These are phyloP conservation scores for Hypocreales sp. DNA, from an alignment of 2,329 filamentous ascomycete genomes.

Conservation along the genomic window DNA sequence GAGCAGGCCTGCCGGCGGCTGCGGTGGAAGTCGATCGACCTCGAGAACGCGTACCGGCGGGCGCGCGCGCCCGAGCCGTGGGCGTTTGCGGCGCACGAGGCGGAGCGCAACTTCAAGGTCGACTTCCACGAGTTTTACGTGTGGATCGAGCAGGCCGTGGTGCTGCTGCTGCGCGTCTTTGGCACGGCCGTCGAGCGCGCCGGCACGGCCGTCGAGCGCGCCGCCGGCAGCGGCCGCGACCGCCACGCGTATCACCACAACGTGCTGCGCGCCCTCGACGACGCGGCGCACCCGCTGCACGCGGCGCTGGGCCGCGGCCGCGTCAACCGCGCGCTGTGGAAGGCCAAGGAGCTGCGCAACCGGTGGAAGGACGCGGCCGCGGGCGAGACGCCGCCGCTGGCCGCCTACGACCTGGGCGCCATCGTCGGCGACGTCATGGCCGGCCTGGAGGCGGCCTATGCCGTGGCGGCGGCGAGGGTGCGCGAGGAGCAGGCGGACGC, in stretches of 20 bases:
- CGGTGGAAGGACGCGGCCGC: conserved; percentile 55
- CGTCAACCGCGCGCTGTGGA: conserved; percentile 40
- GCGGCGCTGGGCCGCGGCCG: conserved; percentile 35
- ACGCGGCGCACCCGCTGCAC: conserved; percentile 40
- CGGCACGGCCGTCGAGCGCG: neutral
- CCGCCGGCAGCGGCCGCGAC: conserved; percentile 4
- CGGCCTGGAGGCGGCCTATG: conserved; percentile 43
- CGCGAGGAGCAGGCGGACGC: conserved; percentile 23
- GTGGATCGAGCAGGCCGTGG: conserved; percentile 54
- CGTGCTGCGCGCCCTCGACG: conserved; percentile 45
- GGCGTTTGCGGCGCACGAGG: conserved; percentile 24
- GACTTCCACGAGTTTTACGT: conserved; percentile 68
- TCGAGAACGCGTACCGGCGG: conserved; percentile 38
- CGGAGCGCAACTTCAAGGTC: conserved; percentile 59
- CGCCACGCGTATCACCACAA: conserved; percentile 53
- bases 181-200: conserved; percentile 30
- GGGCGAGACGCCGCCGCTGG: conserved; percentile 25
- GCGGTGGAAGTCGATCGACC: conserved; percentile 47
- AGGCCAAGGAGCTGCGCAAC: conserved; percentile 57
- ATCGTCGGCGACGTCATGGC: conserved; percentile 42
- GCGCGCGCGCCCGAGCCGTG: conserved; percentile 24
- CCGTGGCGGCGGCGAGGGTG: conserved; percentile 31
- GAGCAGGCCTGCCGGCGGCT: conserved; percentile 44
- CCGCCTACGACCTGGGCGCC: conserved; percentile 43
- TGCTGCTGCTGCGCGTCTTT: conserved; percentile 50